Percentiles rank a stretch among this genome's conserved stretches.
Conservation (phyloP, 305 asterid species). For the Fraxinus ornus region DNA sequence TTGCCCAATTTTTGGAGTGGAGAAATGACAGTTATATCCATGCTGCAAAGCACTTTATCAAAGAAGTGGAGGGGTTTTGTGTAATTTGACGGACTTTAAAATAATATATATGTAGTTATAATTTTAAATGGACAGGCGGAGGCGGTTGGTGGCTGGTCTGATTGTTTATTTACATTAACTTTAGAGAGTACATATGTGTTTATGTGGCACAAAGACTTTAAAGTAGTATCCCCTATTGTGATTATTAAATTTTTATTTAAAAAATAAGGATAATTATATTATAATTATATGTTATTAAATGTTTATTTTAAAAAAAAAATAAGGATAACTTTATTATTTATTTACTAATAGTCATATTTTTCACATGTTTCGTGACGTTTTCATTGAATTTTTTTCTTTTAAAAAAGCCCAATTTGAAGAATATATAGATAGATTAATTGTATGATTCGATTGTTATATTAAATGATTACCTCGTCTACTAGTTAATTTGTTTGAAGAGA, state of each 20-base stretch:
- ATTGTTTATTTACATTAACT: conserved; percentile 24
- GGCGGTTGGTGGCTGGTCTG: conserved; percentile 13
- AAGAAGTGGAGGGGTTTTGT: conserved; percentile 5
- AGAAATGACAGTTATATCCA: conserved; percentile 24
- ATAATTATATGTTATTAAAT: no score
- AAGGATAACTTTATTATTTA: no score
- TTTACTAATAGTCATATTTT: no score
- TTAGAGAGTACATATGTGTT: conserved; percentile 30
- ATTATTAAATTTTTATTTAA: neutral
- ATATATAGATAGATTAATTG: no score
- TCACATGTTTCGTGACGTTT: no score
- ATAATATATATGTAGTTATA: neutral
- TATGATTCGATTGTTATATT: no score
- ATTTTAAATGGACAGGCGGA: neutral
- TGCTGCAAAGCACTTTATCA: neutral
- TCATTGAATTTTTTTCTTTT: no score
- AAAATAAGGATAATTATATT: no score
- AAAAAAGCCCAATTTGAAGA: no score
- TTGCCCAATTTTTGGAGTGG: conserved; percentile 8
- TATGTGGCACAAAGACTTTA: neutral
- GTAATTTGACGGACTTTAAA: conserved; percentile 1
- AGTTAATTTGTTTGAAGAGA: no score
- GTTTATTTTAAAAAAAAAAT: no score
- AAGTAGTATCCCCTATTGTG: neutral
- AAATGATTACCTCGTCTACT: no score